Percentiles rank a stretch among this genome's conserved stretches.
These are phyloP conservation scores for Hypoxylon sp. DNA, from an alignment of 2,329 filamentous ascomycete species.

Conservation along the genomic window DNA sequence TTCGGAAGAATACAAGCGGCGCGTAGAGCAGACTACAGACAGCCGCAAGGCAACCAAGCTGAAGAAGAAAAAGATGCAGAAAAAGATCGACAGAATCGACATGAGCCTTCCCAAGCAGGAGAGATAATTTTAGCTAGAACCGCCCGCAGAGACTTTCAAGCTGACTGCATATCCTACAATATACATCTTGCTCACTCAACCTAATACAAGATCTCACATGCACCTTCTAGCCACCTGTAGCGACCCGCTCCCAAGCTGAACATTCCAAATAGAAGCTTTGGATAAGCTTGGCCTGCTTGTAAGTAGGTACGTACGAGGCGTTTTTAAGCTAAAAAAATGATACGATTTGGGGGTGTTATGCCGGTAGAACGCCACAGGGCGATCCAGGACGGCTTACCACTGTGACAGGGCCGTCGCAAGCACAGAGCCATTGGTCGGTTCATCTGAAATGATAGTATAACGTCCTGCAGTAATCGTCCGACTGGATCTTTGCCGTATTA, in stretches of 20 bases:
- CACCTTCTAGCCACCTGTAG: background rate
- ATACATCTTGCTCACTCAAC: background rate
- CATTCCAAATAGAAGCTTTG: background rate
- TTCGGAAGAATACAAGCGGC: constrained; percentile 9
- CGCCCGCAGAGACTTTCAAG: background rate
- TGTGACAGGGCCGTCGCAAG: background rate
- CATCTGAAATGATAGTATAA: background rate
- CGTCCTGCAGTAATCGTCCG: background rate
- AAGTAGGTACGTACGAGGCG: background rate
- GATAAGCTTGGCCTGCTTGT: background rate
- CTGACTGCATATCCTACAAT: constrained; percentile 13
- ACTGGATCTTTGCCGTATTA: background rate
- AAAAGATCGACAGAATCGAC: constrained; percentile 16
- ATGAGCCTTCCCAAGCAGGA: background rate
- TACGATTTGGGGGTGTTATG: background rate
- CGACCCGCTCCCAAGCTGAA: background rate
- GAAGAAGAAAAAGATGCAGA: constrained; percentile 17
- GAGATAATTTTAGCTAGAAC: background rate
- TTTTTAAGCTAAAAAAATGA: background rate
- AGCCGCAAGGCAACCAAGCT: constrained; percentile 9
- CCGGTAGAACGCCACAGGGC: background rate
- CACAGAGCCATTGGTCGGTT: background rate
- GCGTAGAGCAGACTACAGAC: constrained; percentile 6
- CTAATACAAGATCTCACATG: background rate
- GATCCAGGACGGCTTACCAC: background rate